Base-by-base conservation (phyloP, 129 eudicot species). In the Cynara cardunculus region DNA sequence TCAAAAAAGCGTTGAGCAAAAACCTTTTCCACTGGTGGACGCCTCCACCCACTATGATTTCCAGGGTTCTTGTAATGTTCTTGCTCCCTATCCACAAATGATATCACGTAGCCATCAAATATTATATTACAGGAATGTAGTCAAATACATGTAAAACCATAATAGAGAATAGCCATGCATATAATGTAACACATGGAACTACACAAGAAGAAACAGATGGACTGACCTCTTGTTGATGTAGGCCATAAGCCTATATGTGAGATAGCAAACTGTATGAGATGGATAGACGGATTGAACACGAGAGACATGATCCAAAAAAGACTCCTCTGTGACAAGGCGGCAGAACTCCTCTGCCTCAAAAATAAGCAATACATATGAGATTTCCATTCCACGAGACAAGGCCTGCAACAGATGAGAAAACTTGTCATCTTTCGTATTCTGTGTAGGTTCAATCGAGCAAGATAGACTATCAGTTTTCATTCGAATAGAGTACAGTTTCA, bases 11-110 rank as follows among this genome's bases (percentile, higher is more conserved):
- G 70, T 74, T 18, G 9, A 75, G 31, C 10, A 69, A 78, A 30
- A 79, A 93, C 98, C 98, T 94, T 90, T 85, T 94, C 99, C 44
- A 90, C 84, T 39, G 96, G 96, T 61, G 97, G 99, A 39, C 96
- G 94, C 78, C 70, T 88, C 96, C 97, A 94, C 78, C 87, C 92
- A 59, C 78, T 71, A 65, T 64, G 69, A 73, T 81, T 88, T 28
- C 78, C 72, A 2, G 92, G 94, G 69, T 90, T 80, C 85, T 94
- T 94, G 87, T 89, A 94, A 66, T 92, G 87, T 34, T 83, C 89
- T 80, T 89, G 94, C 67, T 94, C 99, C 90, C 97, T 92, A 35
- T 9, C 22, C 67, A 82, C 68, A 41, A 35, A 69, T 78, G 66
- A 59, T 25, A 44, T 37, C n/a, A 73, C 26, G n/a, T 3, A 44